These are phyloP conservation scores for Stagonosporopsis tanaceti DNA, from an alignment of 2,329 filamentous ascomycete genomes.

Conservation along the genomic window DNA sequence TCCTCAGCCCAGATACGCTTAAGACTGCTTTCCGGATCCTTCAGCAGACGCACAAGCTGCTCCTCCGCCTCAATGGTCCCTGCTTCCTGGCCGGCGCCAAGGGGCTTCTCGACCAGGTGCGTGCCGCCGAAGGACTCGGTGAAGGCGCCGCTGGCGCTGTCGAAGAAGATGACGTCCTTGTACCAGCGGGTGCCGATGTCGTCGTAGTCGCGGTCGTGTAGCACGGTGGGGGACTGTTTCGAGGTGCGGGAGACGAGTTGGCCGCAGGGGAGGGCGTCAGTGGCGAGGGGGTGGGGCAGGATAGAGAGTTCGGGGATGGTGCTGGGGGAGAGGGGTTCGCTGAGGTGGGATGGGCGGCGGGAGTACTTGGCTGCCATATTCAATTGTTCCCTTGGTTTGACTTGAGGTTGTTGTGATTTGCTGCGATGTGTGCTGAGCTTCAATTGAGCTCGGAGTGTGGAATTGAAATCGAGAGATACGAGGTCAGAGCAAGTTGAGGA, in stretches of 20 bases:
- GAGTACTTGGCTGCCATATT: constrained; percentile 39
- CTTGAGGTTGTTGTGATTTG: neutral
- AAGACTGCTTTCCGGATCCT: constrained; percentile 38
- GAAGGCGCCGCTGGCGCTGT: constrained; percentile 34
- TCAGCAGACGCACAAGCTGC: constrained; percentile 43
- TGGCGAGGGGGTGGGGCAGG: constrained; percentile 41
- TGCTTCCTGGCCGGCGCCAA: constrained; percentile 35
- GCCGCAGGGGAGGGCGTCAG: constrained; percentile 38
- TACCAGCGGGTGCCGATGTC: constrained; percentile 47
- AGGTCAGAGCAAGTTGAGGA: neutral
- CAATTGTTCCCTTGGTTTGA: constrained; percentile 12
- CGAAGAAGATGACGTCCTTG: constrained; percentile 48
- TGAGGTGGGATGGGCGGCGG: constrained; percentile 37
- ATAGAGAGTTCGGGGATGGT: constrained; percentile 44
- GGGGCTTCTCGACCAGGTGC: constrained; percentile 40
- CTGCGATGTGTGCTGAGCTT: constrained; percentile 7
- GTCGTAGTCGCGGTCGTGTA: constrained; percentile 47
- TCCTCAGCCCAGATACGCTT: constrained; percentile 36
- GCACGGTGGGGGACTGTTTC: constrained; percentile 36
- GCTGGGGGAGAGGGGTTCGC: constrained; percentile 41
- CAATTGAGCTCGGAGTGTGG: constrained; percentile 7
- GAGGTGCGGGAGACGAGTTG: constrained; percentile 43
- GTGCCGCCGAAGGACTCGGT: constrained; percentile 42
- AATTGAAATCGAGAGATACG: neutral
- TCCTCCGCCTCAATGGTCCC: constrained; percentile 48